Evolutionary conservation across 306 rosid species (phyloP), one percentile per base, ranked within the genome.

Genomic region (Alnus rubra): DNA sequence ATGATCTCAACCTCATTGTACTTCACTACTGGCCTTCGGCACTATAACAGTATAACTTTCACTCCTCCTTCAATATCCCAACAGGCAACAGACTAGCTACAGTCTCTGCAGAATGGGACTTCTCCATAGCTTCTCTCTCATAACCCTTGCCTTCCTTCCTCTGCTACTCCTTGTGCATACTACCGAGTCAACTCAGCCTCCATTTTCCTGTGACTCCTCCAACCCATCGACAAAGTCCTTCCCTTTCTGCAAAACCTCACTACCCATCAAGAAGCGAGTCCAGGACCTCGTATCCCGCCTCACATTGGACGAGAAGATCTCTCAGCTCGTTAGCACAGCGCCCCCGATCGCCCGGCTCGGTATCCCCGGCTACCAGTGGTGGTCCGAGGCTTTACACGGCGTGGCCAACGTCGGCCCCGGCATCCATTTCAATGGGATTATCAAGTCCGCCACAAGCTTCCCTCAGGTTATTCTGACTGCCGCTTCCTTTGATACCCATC

Each of bases 391-490:
- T 5, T 88, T 95, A 3, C 99, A 95, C 50, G 98, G 99, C 19
- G 88, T 95, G 4, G 79, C 89, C 4, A 45, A 56, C 47, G 86
- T 49, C 16, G 96, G 98, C 14, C 84, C 28, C 18, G 99, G 96
- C 44, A 73, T 91, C 44, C 39, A 9, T 35, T 86, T 95, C 79
- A 60, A 86, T 48, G 91, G 85, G 4, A 14, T 87, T 68, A 79
- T 95, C 59, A 0, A 76, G 0, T 60, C 88, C 0, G 97, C 94
- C 2, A 93, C 99, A 4, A 90, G 96, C 89, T 95, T 91, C 91
- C 99, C 99, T 79, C 99, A 92, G 82, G 99, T 95, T 69, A 95
- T 95, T 48, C 94, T 92, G 83, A 82, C 96, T 5, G 98, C 97
- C 0, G 96, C 99, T 7, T 62, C 96, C 45, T 95, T 95, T 77